A percentile compares a stretch with the other conserved stretches of the same genome.
Conservation (phyloP, 129 eudicot species). For the Flaveria ramosissima region DNA sequence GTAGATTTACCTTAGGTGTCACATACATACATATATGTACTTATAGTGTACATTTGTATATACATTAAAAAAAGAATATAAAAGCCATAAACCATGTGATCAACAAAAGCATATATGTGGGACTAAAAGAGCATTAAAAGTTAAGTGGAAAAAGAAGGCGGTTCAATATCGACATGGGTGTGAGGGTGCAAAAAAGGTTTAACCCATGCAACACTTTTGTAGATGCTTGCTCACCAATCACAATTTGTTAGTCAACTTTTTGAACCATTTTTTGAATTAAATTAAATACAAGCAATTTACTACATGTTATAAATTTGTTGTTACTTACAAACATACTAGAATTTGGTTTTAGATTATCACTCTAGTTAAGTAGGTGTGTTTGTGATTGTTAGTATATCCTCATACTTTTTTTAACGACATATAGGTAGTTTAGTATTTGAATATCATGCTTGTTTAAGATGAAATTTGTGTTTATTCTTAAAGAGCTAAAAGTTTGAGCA, state of each 20-base stretch:
- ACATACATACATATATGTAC: background rate
- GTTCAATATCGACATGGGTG: slow-evolving; percentile 34
- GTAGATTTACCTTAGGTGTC: no score
- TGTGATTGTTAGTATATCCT: no score
- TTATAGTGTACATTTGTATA: background rate
- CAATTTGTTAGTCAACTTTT: background rate
- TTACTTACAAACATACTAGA: no score
- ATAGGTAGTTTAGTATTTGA: background rate
- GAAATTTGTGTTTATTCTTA: no score
- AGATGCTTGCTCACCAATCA: slow-evolving; percentile 32
- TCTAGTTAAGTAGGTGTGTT: no score
- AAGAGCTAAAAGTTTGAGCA: no score
- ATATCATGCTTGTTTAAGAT: no score
- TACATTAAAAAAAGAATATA: background rate
- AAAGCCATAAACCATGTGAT: slow-evolving; percentile 26
- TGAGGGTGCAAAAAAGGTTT: slow-evolving; percentile 32
- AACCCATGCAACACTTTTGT: slow-evolving; percentile 30
- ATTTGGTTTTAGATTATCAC: no score
- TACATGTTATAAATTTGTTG: no score
- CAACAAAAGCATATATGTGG: slow-evolving; percentile 23
- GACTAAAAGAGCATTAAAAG: slow-evolving; percentile 22
- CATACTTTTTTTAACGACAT: no score
- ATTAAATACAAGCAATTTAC: no score
- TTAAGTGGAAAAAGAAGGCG: slow-evolving; percentile 3
- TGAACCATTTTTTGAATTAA: no score